Base-by-base conservation (phyloP, 2,329 filamentous ascomycete species). In the Cladosporium sp. region DNA sequence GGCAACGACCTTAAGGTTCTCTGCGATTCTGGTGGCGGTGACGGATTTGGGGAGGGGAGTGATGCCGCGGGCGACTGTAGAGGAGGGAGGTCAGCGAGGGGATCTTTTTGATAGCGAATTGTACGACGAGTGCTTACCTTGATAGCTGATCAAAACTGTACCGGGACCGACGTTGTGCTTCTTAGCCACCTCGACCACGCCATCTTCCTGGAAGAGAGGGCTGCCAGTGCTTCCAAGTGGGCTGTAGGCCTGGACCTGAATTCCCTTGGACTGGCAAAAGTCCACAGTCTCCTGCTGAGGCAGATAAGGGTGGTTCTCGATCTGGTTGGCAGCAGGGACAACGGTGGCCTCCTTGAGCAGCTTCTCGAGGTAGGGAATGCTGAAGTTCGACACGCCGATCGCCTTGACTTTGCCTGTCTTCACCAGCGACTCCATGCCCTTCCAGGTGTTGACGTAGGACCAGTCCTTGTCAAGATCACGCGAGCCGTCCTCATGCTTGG, bases 361-460 rank as follows among this genome's bases (percentile, higher is more conserved):
- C 60, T 73, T 71, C 61, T 75, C 67, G 15, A 76, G 59, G 61
- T 69, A 74, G 55, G 69, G 70, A 43, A 71, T 68, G 1, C 69
- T 71, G 67, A 73, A 75, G 61, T 77, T 76, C 30, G 72, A 71
- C 3, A 76, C 73, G 42, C 74, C 73, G 52, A 76, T 76, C 18
- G 73, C 72, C 63, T 74, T 75, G 45, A 68, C 66, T 57, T 75
- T 75, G 49, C 71, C 68, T 19, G 70, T 70, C 66, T 70, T 62
- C 51, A 69, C 61, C 32, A 88, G 72, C 55, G 76, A 77, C 73
- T 89, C 86, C 78, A 89, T 83, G 66, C 78, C 78, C 71, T 84
- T 84, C 86, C 86, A 94, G 43, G 86, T 88, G 52, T 87, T 77
- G 56, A 86, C 72, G 67, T 92, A 86, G 59, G 82, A 82, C 75